phyloP scores from a whole-genome alignment of 176 grass and related monocot genomes.

The Carex pumila region DNA sequence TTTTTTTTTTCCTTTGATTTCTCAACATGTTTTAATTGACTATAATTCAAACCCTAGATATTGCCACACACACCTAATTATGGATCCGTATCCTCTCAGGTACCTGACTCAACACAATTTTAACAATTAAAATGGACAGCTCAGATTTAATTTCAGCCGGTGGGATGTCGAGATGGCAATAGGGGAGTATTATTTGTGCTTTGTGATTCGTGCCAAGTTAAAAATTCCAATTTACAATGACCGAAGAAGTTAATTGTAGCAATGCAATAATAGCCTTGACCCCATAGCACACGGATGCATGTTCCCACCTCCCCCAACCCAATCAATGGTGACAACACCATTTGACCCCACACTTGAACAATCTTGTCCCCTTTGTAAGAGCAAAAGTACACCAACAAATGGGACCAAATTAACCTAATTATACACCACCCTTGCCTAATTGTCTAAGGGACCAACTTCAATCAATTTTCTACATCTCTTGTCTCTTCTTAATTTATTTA shows the following conservation, averaged over 20 bases:
- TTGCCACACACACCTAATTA: background rate
- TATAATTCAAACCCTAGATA: background rate
- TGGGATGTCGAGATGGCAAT: no score
- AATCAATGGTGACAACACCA: slow-evolving; percentile 18
- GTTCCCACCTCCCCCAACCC: slow-evolving; percentile 20
- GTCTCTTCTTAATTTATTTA: background rate
- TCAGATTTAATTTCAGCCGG: no score
- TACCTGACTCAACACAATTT: no score
- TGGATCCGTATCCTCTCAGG: no score
- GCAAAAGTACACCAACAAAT: slow-evolving; percentile 15
- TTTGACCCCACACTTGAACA: background rate
- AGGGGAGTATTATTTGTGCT: no score
- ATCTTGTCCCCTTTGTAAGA: slow-evolving; percentile 1
- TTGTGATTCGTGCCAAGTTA: no score
- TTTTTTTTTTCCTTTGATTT: background rate
- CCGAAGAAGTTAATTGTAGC: slow-evolving; percentile 5
- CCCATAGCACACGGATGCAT: slow-evolving; percentile 5
- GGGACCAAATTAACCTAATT: slow-evolving; percentile 13
- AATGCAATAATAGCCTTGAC: background rate
- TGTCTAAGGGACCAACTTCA: background rate
- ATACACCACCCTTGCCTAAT: slow-evolving; percentile 19
- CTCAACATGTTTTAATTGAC: background rate
- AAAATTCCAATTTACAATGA: background rate
- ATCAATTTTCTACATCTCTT: background rate
- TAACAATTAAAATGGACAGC: no score